Conservation (phyloP, 2,329 filamentous ascomycete genomes). For the Phialocephala subalpina region DNA sequence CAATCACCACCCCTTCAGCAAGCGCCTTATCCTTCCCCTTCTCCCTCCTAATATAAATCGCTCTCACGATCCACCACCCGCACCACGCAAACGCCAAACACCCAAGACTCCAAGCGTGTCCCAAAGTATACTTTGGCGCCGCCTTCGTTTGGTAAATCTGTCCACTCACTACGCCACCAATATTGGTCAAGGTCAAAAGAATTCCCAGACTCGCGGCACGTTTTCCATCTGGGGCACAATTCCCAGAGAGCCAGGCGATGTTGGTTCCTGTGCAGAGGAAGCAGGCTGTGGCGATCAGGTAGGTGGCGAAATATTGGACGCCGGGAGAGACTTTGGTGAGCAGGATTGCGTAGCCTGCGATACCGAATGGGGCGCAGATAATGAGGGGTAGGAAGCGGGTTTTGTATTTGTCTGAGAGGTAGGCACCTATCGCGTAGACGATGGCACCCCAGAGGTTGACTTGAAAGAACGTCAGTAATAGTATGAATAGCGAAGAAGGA, state of each 20-base stretch:
- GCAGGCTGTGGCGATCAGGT: conserved; percentile 21
- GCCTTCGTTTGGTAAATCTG: conserved; percentile 23
- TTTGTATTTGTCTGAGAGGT: conserved; percentile 23
- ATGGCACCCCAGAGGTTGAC: conserved; percentile 22
- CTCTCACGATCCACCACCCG: conserved; percentile 23
- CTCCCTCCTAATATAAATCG: conserved; percentile 21
- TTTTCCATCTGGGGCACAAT: conserved; percentile 20
- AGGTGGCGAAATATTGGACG: conserved; percentile 21
- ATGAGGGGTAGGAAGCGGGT: conserved; percentile 19
- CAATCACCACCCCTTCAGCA: conserved; percentile 15
- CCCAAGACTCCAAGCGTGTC: conserved; percentile 21
- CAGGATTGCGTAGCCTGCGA: conserved; percentile 20
- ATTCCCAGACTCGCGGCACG: conserved; percentile 22
- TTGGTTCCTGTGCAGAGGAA: conserved; percentile 24
- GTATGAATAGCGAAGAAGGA: too few species aligned
- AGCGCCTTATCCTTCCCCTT: conserved; percentile 16
- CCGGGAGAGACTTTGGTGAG: conserved; percentile 8
- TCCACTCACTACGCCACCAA: conserved; percentile 18
- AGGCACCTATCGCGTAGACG: conserved; percentile 20
- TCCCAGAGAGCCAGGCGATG: conserved; percentile 22
- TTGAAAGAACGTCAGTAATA: background rate
- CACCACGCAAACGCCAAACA: conserved; percentile 18
- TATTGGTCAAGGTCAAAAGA: conserved; percentile 17
- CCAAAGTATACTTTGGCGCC: conserved; percentile 20
- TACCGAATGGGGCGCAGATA: conserved; percentile 17